Conservation (phyloP, 2,329 filamentous ascomycete species). For the Aurifilum marmelostoma region DNA sequence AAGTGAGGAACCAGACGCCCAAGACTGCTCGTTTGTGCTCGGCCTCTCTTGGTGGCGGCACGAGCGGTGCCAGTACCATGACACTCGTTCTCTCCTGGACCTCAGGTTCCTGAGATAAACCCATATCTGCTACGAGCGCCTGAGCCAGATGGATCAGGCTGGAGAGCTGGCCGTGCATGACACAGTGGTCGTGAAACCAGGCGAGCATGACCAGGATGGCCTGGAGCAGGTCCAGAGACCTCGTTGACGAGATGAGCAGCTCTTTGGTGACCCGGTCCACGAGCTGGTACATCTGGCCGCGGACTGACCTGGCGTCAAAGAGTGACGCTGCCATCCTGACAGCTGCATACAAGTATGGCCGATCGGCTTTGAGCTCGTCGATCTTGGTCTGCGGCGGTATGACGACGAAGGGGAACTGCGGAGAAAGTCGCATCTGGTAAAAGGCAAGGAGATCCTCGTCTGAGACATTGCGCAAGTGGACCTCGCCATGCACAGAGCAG, state of each 20-base stretch:
- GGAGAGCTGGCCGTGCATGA: conserved; percentile 55
- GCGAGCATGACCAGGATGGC: conserved; percentile 53
- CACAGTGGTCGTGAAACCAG: conserved; percentile 59
- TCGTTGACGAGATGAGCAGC: conserved; percentile 53
- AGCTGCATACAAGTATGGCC: conserved; percentile 53
- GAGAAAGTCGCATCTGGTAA: conserved; percentile 48
- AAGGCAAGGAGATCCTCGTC: conserved; percentile 51
- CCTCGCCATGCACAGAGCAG: conserved; percentile 45
- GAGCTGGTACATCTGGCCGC: conserved; percentile 53
- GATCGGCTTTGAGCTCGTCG: conserved; percentile 41
- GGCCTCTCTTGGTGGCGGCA: conserved; percentile 46
- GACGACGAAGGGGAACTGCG: conserved; percentile 52
- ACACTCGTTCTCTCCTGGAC: conserved; percentile 47
- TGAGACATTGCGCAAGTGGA: conserved; percentile 45
- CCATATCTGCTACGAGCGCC: conserved; percentile 52
- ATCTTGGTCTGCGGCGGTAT: conserved; percentile 43
- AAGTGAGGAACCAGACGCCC: conserved; percentile 58
- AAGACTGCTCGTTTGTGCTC: conserved; percentile 57
- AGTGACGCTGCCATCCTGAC: conserved; percentile 56
- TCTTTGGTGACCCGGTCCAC: conserved; percentile 51
- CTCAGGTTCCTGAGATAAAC: conserved; percentile 47
- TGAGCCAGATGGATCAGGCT: conserved; percentile 54
- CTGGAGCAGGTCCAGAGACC: conserved; percentile 54
- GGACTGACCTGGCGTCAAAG: conserved; percentile 50
- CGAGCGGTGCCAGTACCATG: conserved; percentile 46